These are phyloP conservation scores for Mrakia hoshinonis DNA, from an alignment of 768 basidiomycete genomes.

Conservation along the genomic window DNA sequence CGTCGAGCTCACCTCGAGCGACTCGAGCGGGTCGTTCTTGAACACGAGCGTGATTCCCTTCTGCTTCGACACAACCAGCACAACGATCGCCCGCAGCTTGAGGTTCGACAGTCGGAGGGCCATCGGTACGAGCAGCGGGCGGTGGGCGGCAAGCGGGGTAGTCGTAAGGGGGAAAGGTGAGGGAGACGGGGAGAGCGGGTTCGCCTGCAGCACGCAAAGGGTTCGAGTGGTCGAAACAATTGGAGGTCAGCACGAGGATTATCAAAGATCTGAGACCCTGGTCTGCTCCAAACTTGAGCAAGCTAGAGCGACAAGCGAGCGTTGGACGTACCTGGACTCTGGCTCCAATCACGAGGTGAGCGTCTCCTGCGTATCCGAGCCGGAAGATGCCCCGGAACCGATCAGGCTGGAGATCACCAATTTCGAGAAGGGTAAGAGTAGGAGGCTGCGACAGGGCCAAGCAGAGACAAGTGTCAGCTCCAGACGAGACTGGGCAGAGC, in stretches of 20 bases:
- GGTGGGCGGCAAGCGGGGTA: conserved; percentile 67
- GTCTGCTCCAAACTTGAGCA: neutral
- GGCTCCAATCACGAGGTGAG: conserved; percentile 72
- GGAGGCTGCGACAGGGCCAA: conserved; percentile 57
- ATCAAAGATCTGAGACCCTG: neutral
- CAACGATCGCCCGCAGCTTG: conserved; percentile 86
- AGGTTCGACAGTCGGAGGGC: conserved; percentile 92
- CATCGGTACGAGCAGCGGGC: conserved; percentile 96
- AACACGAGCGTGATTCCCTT: conserved; percentile 98
- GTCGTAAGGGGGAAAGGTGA: conserved; percentile 38
- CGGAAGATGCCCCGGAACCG: conserved; percentile 96
- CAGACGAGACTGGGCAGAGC: neutral
- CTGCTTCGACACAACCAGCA: conserved; percentile 91
- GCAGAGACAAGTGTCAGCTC: neutral
- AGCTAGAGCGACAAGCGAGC: neutral
- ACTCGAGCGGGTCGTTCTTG: conserved; percentile 97
- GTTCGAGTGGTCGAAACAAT: too few relatives aligned
- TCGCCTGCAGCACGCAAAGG: conserved; percentile 64
- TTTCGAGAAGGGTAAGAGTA: conserved; percentile 91
- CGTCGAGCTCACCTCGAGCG: conserved; percentile 93
- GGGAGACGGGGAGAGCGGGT: conserved; percentile 64
- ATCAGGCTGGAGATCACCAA: conserved; percentile 89
- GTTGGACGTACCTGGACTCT: conserved; percentile 69
- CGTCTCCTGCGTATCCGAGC: conserved; percentile 88
- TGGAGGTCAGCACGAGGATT: neutral